Conservation (phyloP, 2,329 filamentous ascomycete species). For the Ophiostoma angusticollis region DNA sequence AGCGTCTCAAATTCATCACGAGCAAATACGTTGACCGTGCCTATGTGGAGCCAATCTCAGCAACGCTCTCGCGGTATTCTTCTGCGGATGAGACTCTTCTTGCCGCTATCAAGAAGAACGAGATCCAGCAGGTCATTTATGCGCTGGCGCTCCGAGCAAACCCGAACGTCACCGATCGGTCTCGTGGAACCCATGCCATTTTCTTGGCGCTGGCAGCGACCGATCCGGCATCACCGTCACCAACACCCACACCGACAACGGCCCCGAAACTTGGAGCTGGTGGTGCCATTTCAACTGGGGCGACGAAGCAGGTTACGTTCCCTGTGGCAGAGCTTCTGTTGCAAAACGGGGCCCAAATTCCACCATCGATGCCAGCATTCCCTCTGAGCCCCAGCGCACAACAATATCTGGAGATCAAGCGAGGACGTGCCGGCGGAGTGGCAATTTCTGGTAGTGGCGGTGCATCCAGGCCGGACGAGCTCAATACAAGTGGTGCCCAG, state of each 20-base stretch:
- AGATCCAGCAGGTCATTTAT: slow-evolving; percentile 86
- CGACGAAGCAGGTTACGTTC: slow-evolving; percentile 54
- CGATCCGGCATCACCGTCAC: slow-evolving; percentile 68
- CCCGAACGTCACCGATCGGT: slow-evolving; percentile 75
- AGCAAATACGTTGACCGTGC: slow-evolving; percentile 80
- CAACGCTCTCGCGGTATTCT: slow-evolving; percentile 60
- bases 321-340: slow-evolving; percentile 81
- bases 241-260: slow-evolving; percentile 21
- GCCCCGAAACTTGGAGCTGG: neutral
- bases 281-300: slow-evolving; percentile 15
- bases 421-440: slow-evolving; percentile 27
- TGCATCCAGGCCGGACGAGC: neutral
- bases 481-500: slow-evolving; percentile 12
- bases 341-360: slow-evolving; percentile 89
- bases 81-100: slow-evolving; percentile 80
- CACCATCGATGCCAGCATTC: slow-evolving; percentile 61
- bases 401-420: slow-evolving; percentile 72
- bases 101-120: slow-evolving; percentile 89
- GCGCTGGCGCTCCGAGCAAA: slow-evolving; percentile 77
- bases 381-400: slow-evolving; percentile 71
- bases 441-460: no score
- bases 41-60: slow-evolving; percentile 66
- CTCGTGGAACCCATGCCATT: slow-evolving; percentile 74
- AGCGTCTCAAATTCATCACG: slow-evolving; percentile 88
- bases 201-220: slow-evolving; percentile 87